These are phyloP conservation scores for Aspergillus panamensis DNA, from an alignment of 495 filamentous ascomycete genomes.

Conservation along the genomic window DNA sequence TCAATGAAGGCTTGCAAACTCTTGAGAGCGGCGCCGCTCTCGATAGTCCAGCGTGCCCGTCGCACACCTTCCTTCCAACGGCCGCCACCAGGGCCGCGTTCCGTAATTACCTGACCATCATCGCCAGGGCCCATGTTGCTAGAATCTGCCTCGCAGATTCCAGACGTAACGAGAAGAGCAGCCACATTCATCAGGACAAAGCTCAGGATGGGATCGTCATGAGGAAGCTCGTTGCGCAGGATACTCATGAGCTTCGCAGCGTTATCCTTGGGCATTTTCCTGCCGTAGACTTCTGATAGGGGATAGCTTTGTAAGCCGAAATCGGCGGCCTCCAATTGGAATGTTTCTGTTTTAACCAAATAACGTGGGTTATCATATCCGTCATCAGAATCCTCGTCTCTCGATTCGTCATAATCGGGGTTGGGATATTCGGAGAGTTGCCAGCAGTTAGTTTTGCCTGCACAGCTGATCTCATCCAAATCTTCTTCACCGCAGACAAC, in stretches of 20 bases:
- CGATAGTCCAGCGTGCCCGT: slow-evolving; percentile 75
- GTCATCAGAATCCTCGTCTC: slow-evolving; percentile 32
- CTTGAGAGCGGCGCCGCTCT: slow-evolving; percentile 74
- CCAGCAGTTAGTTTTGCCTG: slow-evolving; percentile 86
- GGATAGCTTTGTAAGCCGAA: slow-evolving; percentile 80
- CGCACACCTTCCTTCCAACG: slow-evolving; percentile 93
- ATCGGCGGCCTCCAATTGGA: slow-evolving; percentile 70
- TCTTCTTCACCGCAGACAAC: slow-evolving; percentile 93
- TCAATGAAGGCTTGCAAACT: slow-evolving; percentile 69
- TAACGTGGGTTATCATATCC: slow-evolving; percentile 42
- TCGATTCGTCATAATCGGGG: slow-evolving; percentile 32
- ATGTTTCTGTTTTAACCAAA: slow-evolving; percentile 61
- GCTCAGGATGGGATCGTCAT: slow-evolving; percentile 79
- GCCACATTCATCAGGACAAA: slow-evolving; percentile 95
- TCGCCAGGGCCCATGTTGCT: slow-evolving; percentile 74
- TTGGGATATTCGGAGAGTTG: slow-evolving; percentile 57
- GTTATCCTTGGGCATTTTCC: slow-evolving; percentile 83
- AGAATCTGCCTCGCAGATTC: slow-evolving; percentile 77
- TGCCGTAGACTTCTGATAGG: slow-evolving; percentile 71
- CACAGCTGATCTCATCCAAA: slow-evolving; percentile 91
- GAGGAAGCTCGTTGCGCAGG: slow-evolving; percentile 64
- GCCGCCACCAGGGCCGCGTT: slow-evolving; percentile 76
- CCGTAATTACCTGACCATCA: slow-evolving; percentile 67
- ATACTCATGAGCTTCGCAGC: slow-evolving; percentile 74
- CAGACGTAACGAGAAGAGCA: slow-evolving; percentile 75